Evolutionary conservation across 2,329 filamentous ascomycete genomes (phyloP).

Genomic region (Penicillium aurantiogriseum): DNA sequence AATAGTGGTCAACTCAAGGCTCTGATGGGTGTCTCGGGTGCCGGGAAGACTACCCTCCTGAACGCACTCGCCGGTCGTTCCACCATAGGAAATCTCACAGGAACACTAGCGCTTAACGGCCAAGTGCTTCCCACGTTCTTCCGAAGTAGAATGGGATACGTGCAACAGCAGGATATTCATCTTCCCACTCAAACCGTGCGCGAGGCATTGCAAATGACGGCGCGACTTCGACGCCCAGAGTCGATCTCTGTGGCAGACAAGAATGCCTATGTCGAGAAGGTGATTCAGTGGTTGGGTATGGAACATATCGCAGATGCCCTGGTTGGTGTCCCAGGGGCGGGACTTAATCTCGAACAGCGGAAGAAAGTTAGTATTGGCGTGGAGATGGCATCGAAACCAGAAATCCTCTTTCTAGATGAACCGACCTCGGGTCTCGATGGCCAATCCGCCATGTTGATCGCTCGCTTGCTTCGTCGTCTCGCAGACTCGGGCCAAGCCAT

Average conservation of each 20-base stretch:
- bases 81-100: neutral
- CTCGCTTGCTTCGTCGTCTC: neutral
- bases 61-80: slow-evolving; percentile 4
- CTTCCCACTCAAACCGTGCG: neutral
- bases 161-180: neutral
- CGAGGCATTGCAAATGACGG: neutral
- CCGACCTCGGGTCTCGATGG: neutral
- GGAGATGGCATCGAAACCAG: neutral
- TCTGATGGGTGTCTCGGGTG: slow-evolving; percentile 54
- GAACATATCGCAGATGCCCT: neutral
- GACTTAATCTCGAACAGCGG: neutral
- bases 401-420: neutral
- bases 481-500: neutral
- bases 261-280: neutral
- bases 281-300: neutral
- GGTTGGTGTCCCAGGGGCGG: neutral
- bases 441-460: neutral
- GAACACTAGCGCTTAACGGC: neutral
- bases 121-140: neutral
- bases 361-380: neutral
- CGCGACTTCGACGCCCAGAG: neutral
- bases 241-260: neutral
- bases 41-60: slow-evolving; percentile 58
- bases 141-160: neutral
- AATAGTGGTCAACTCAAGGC: slow-evolving; percentile 46